Conservation (phyloP, 129 eudicot genomes). For the Flaveria ramosissima region DNA sequence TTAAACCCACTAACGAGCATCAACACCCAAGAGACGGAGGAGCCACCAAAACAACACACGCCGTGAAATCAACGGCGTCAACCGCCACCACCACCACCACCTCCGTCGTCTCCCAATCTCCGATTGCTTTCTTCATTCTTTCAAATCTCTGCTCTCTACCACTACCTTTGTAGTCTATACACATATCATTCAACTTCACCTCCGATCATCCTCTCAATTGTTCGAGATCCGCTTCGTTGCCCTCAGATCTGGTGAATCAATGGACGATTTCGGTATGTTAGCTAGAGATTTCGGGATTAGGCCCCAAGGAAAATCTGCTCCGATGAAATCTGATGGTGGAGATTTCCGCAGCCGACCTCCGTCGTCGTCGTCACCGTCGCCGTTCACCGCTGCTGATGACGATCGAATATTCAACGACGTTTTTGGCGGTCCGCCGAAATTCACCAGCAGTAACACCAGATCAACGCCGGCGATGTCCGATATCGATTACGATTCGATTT, state of each 20-base stretch:
- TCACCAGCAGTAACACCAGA: slow-evolving; percentile 31
- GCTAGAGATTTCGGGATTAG: slow-evolving; percentile 75
- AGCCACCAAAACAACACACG: slow-evolving; percentile 7
- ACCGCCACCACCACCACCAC: slow-evolving; percentile 8
- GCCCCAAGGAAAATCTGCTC: slow-evolving; percentile 85
- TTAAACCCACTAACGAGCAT: slow-evolving; percentile 33
- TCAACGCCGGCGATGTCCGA: slow-evolving; percentile 44
- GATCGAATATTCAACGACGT: slow-evolving; percentile 51
- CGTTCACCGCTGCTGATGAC: slow-evolving; percentile 36
- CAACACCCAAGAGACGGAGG: slow-evolving; percentile 26
- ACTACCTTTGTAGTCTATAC: slow-evolving; percentile 6
- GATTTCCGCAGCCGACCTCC: slow-evolving; percentile 38
- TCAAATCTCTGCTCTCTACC: slow-evolving; percentile 1
- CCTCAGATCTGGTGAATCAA: slow-evolving; percentile 50
- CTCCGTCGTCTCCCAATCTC: slow-evolving; percentile 27
- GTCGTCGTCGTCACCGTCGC: slow-evolving; percentile 21
- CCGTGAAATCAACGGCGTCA: slow-evolving; percentile 42
- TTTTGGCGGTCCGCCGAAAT: slow-evolving; percentile 66
- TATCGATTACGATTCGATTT: slow-evolving; percentile 70
- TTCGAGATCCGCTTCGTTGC: slow-evolving; percentile 32
- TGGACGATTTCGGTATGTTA: slow-evolving; percentile 80
- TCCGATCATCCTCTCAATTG: slow-evolving; percentile 9
- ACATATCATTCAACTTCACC: slow-evolving; percentile 29
- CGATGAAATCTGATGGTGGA: slow-evolving; percentile 63
- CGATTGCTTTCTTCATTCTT: slow-evolving; percentile 21